Conservation (phyloP, 768 basidiomycete genomes). For the Tulasnella sp. region DNA sequence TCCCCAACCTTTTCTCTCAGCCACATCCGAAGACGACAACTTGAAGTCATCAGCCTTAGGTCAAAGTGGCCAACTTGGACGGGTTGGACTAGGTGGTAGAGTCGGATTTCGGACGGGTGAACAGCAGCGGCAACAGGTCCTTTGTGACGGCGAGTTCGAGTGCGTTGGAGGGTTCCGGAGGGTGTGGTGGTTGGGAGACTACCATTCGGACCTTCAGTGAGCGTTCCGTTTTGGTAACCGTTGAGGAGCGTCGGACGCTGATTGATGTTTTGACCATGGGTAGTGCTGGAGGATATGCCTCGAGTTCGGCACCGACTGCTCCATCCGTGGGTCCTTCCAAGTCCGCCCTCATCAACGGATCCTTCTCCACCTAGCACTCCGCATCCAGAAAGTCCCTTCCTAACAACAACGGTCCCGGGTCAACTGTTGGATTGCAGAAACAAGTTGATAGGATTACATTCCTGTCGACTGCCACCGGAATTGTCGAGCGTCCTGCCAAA, state of each 20-base stretch:
- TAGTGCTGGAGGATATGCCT: neutral
- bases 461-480: no score
- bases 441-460: no score
- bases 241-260: conserved; percentile 86
- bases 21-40: no score
- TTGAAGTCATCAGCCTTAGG: conserved; percentile 19
- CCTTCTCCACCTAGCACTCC: conserved; percentile 40
- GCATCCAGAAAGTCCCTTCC: conserved; percentile 89
- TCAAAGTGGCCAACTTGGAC: conserved; percentile 35
- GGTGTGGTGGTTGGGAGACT: conserved; percentile 68
- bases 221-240: conserved; percentile 48
- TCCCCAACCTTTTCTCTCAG: no score
- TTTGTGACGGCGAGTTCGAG: no score
- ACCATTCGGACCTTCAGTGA: conserved; percentile 51
- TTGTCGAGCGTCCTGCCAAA: no score
- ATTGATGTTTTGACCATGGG: conserved; percentile 38
- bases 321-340: conserved; percentile 54
- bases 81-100: conserved; percentile 83
- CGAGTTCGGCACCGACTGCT: neutral
- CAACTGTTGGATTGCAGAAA: no score
- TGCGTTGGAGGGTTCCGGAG: no score
- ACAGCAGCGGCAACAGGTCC: neutral
- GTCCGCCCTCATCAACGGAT: conserved; percentile 43
- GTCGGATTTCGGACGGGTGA: conserved; percentile 38
- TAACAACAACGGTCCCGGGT: no score